A percentile compares a stretch with the other conserved stretches of the same genome.
Evolutionary conservation across 225 moss, liverwort and hornwort species (phyloP).

Genomic region (Polytrichum commune): DNA sequence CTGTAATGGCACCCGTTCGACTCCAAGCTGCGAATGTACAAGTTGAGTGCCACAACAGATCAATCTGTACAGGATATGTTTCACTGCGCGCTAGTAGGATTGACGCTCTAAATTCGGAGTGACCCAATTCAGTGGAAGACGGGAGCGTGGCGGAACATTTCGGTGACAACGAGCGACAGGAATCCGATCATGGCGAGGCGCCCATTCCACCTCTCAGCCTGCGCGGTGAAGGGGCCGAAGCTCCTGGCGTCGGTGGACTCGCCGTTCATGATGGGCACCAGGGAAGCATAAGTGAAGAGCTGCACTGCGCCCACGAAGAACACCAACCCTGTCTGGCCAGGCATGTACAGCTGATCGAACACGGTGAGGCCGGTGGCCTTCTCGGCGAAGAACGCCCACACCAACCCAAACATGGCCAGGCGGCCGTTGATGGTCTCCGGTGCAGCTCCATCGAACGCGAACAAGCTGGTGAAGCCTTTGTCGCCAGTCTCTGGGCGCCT

Average conservation of each 20-base stretch:
- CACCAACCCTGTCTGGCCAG: neutral
- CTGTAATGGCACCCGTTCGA: too few relatives aligned
- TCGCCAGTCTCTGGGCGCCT: constrained; percentile 18
- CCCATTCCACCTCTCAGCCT: constrained; percentile 17
- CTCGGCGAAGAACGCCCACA: constrained; percentile 20
- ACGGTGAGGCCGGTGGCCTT: constrained; percentile 16
- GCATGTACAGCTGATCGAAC: constrained; percentile 16
- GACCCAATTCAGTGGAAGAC: constrained; percentile 23
- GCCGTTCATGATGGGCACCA: constrained; percentile 15
- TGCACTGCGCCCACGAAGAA: constrained; percentile 15
- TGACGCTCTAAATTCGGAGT: neutral
- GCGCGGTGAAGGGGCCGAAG: constrained; percentile 17
- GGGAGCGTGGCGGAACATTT: constrained; percentile 16
- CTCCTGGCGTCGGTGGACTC: constrained; percentile 14
- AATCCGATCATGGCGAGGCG: constrained; percentile 22
- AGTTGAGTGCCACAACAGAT: too few relatives aligned
- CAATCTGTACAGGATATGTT: too few relatives aligned
- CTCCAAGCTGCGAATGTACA: too few relatives aligned
- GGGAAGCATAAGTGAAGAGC: constrained; percentile 12
- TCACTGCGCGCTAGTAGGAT: neutral
- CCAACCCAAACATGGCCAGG: constrained; percentile 9
- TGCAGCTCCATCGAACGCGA: constrained; percentile 11
- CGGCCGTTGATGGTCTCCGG: constrained; percentile 21
- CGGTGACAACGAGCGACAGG: constrained; percentile 6
- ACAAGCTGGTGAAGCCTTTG: constrained; percentile 7